Evolutionary conservation across 257 asterid genomes (phyloP), one percentile per base, ranked within the genome.

Genomic region (Nicotiana noctiflora): DNA sequence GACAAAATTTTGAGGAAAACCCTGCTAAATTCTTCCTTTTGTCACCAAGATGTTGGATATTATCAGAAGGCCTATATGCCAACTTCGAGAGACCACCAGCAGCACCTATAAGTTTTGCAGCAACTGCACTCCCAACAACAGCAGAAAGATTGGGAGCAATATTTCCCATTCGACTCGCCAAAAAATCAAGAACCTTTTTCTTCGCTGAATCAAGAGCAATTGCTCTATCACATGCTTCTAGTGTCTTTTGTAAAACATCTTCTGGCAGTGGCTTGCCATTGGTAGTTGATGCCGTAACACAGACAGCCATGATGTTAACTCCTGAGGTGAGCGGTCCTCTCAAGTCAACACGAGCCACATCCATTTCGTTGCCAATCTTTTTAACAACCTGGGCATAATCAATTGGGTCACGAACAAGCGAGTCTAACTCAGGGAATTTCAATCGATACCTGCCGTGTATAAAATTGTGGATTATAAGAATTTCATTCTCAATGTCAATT

Each of bases 191-290:
- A 52, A 95, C 94, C 77, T 92, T 92, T 79, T 95, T 93, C 88
- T 95, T 93, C 55, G 94, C 90, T 13, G 89, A 81, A 87, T 93
- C 97, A 5, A 95, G 88, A 55, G 88, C 84, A 37, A 95, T 94
- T 62, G 96, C 97, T 9, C 98, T 88, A 82, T 95, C 97, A 84
- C 99, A 92, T 5, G 97, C 98, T 44, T 92, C 98, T 8, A 90
- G 44, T 78, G 98, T 88, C 90, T 91, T 95, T 76, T 89, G 89
- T 67, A 93, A 85, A 66, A 90, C 93, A 67, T 91, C 94, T n/a
- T 91, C 96, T 0, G 98, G 96, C 59, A 95, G 97, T 49, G 95
- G 99, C 86, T 95, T 95, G 52, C 99, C 99, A 84, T 91, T 95
- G 25, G 98, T 95, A 77, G 99, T 91, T 19, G 99, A 93, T 40